Percentiles rank a stretch among this genome's conserved stretches.
phyloP scores from a whole-genome alignment of 2,329 filamentous ascomycete species.

The Lasiodiplodia hormozganensis region DNA sequence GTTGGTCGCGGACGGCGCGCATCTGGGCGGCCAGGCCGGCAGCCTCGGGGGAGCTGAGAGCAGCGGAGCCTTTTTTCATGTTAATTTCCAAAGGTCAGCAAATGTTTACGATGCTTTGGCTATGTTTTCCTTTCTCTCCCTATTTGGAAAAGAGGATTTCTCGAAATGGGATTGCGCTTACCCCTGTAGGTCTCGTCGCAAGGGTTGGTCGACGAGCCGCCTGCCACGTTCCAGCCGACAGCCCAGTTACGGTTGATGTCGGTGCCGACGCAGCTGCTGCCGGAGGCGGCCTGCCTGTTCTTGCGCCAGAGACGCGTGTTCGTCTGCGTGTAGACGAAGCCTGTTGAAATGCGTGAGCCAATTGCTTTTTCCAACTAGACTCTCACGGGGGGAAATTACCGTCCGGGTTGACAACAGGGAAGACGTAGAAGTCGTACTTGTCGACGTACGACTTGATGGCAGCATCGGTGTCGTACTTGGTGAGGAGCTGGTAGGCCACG shows the following conservation, averaged over 20 bases:
- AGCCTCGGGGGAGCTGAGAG: slow-evolving; percentile 46
- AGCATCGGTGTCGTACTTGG: slow-evolving; percentile 43
- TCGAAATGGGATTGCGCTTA: slow-evolving; percentile 51
- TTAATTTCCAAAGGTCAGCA: slow-evolving; percentile 44
- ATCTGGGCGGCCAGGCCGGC: slow-evolving; percentile 56
- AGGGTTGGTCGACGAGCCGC: slow-evolving; percentile 44
- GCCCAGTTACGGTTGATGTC: slow-evolving; percentile 52
- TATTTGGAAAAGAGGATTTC: background rate
- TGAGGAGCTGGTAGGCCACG: slow-evolving; percentile 45
- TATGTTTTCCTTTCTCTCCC: background rate
- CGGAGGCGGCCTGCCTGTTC: slow-evolving; percentile 43
- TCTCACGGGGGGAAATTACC: slow-evolving; percentile 57
- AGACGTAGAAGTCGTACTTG: slow-evolving; percentile 70
- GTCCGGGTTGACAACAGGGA: slow-evolving; percentile 49
- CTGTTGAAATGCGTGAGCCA: slow-evolving; percentile 22
- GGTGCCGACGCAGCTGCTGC: slow-evolving; percentile 43
- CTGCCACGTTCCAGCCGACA: slow-evolving; percentile 41
- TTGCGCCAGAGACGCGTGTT: slow-evolving; percentile 49
- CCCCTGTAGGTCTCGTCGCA: slow-evolving; percentile 42
- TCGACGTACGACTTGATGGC: slow-evolving; percentile 56
- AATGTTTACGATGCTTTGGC: no score
- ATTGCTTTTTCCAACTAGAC: slow-evolving; percentile 31
- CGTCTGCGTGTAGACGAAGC: slow-evolving; percentile 48
- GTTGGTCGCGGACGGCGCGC: slow-evolving; percentile 50
- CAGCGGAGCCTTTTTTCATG: slow-evolving; percentile 46